phyloP scores from a whole-genome alignment of 768 basidiomycete species.

The Sporobolomyces pararoseus region DNA sequence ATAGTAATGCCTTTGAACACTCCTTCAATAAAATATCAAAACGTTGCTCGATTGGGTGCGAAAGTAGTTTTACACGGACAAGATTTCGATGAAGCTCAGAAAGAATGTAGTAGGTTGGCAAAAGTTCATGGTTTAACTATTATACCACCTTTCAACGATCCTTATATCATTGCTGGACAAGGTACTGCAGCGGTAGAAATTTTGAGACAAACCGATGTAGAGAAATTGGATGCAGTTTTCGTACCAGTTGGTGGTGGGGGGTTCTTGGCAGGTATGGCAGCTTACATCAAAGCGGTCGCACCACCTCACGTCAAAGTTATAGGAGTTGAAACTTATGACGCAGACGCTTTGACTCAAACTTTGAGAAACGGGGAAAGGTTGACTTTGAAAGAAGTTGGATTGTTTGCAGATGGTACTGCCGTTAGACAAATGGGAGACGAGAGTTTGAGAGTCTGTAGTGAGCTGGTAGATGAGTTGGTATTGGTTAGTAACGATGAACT shows the following conservation, averaged over 20 bases:
- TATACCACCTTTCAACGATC: conserved; percentile 96
- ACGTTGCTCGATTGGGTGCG: conserved; percentile 89
- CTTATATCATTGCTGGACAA: conserved; percentile 93
- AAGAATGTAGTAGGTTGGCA: conserved; percentile 84
- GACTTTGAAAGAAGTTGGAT: conserved; percentile 80
- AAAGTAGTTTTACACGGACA: conserved; percentile 85
- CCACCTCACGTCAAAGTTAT: conserved; percentile 72
- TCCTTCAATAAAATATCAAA: conserved; percentile 91
- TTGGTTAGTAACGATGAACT: conserved; percentile 91
- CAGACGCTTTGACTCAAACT: conserved; percentile 86
- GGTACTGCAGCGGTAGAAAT: conserved; percentile 94
- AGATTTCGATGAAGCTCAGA: conserved; percentile 95
- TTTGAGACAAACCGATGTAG: conserved; percentile 77
- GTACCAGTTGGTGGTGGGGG: conserved; percentile 92
- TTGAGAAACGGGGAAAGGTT: conserved; percentile 75
- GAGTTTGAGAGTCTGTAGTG: conserved; percentile 84
- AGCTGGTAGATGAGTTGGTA: conserved; percentile 74
- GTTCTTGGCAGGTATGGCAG: conserved; percentile 78
- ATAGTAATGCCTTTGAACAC: conserved; percentile 97
- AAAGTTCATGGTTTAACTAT: conserved; percentile 70
- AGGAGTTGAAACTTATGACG: conserved; percentile 93
- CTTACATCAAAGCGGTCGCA: conserved; percentile 90
- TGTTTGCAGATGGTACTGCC: conserved; percentile 96
- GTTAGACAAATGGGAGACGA: conserved; percentile 94
- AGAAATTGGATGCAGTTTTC: conserved; percentile 73